phyloP scores from a whole-genome alignment of 106 monocot genomes.

The Platanthera guangdongensis region DNA sequence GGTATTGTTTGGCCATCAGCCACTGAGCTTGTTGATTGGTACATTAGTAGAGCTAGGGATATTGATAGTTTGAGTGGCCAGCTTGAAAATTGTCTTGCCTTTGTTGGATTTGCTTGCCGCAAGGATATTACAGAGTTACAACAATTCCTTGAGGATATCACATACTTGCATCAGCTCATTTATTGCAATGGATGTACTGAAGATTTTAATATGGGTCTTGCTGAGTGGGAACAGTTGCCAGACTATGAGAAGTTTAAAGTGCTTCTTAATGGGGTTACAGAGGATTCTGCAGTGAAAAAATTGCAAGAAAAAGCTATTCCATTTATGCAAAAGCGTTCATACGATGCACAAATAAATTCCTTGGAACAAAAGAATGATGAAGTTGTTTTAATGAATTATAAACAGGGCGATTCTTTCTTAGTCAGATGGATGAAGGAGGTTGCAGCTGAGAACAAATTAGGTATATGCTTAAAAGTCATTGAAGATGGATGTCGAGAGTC shows the following conservation, averaged over 20 bases:
- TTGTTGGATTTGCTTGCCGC: slow-evolving; percentile 61
- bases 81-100: slow-evolving; percentile 69
- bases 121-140: slow-evolving; percentile 65
- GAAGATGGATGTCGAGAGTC: slow-evolving; percentile 68
- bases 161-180: slow-evolving; percentile 63
- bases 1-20: slow-evolving; percentile 75
- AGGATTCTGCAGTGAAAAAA: slow-evolving; percentile 47
- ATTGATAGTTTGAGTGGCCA: slow-evolving; percentile 89
- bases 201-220: slow-evolving; percentile 58
- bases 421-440: slow-evolving; percentile 82
- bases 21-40: slow-evolving; percentile 66
- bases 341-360: background rate
- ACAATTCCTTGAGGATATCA: slow-evolving; percentile 61
- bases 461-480: slow-evolving; percentile 65
- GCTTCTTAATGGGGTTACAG: slow-evolving; percentile 59
- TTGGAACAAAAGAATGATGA: slow-evolving; percentile 10
- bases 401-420: slow-evolving; percentile 38
- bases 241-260: slow-evolving; percentile 83
- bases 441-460: slow-evolving; percentile 64
- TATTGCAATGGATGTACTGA: slow-evolving; percentile 45
- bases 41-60: slow-evolving; percentile 69
- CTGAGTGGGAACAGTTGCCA: slow-evolving; percentile 68
- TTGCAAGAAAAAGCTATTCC: slow-evolving; percentile 64
- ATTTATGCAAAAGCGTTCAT: slow-evolving; percentile 55
- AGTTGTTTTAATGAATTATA: slow-evolving; percentile 3